These are phyloP conservation scores for Agapanthus africanus DNA, from an alignment of 106 monocot species.

Conservation along the genomic window DNA sequence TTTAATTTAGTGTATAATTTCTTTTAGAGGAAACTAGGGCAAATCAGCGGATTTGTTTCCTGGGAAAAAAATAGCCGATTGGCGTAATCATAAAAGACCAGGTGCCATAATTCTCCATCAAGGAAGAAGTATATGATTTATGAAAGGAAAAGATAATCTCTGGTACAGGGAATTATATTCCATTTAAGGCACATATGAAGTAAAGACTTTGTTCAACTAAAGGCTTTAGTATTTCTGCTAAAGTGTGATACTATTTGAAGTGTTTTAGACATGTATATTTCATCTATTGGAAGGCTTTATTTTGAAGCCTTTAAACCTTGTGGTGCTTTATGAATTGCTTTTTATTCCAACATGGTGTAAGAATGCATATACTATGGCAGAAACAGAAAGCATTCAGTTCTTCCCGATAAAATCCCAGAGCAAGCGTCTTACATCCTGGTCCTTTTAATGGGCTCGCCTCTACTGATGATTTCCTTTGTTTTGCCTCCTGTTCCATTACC, in stretches of 20 bases:
- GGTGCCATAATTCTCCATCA: no score
- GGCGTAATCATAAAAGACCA: no score
- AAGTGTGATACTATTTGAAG: not conserved
- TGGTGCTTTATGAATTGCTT: constrained; percentile 1
- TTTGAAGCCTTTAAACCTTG: not conserved
- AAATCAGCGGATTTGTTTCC: no score
- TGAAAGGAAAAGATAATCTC: no score
- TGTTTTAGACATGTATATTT: not conserved
- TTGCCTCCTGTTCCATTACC: no score
- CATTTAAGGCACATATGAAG: not conserved
- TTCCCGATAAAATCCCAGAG: not conserved
- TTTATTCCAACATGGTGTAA: not conserved
- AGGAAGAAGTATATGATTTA: no score
- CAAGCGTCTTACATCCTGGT: not conserved
- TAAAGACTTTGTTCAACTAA: no score
- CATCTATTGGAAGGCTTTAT: not conserved
- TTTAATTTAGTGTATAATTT: no score
- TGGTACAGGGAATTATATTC: no score
- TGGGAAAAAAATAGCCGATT: no score
- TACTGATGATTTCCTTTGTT: not conserved
- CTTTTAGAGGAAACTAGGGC: no score
- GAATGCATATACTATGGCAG: not conserved
- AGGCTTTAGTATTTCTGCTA: not conserved
- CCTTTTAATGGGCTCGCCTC: not conserved
- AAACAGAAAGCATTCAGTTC: not conserved